phyloP scores from a whole-genome alignment of 192 early-diverging fungal genomes.

The Backusella liffmaniae region DNA sequence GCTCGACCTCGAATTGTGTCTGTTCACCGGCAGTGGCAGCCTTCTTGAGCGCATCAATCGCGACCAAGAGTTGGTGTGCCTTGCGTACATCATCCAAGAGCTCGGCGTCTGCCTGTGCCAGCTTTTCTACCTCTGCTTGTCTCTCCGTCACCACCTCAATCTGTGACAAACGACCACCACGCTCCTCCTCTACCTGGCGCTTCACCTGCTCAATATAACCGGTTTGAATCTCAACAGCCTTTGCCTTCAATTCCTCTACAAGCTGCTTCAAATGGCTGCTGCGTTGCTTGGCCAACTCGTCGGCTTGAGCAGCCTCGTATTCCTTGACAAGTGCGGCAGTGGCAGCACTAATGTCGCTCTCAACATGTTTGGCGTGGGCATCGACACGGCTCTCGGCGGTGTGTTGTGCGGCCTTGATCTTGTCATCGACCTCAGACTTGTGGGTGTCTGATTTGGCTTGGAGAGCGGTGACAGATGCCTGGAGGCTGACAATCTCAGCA shows the following conservation, averaged over 20 bases:
- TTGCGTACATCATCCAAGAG: constrained; percentile 60
- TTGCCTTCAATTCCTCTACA: constrained; percentile 55
- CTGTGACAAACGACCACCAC: constrained; percentile 83
- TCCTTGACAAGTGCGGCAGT: constrained; percentile 3
- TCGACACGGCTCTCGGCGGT: constrained; percentile 45
- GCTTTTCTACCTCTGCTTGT: constrained; percentile 66
- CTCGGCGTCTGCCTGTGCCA: constrained; percentile 67
- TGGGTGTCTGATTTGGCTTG: constrained; percentile 52
- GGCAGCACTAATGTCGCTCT: constrained; percentile 19
- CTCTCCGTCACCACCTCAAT: constrained; percentile 77
- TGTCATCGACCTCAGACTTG: constrained; percentile 50
- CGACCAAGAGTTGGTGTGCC: constrained; percentile 64
- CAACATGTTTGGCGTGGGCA: constrained; percentile 43
- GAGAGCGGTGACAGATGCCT: background rate
- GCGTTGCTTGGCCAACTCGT: constrained; percentile 24
- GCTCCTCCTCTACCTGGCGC: constrained; percentile 82
- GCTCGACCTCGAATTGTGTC: constrained; percentile 68
- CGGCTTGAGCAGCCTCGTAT: background rate
- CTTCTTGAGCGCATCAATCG: constrained; percentile 65
- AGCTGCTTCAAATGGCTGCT: constrained; percentile 38
- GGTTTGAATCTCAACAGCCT: constrained; percentile 68
- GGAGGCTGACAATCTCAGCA: constrained; percentile 41
- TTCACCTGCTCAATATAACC: constrained; percentile 76
- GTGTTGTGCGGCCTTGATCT: constrained; percentile 48
- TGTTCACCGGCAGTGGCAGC: constrained; percentile 46